Conservation (phyloP, 2,329 filamentous ascomycete species). For the Pseudogymnoascus sp. region DNA sequence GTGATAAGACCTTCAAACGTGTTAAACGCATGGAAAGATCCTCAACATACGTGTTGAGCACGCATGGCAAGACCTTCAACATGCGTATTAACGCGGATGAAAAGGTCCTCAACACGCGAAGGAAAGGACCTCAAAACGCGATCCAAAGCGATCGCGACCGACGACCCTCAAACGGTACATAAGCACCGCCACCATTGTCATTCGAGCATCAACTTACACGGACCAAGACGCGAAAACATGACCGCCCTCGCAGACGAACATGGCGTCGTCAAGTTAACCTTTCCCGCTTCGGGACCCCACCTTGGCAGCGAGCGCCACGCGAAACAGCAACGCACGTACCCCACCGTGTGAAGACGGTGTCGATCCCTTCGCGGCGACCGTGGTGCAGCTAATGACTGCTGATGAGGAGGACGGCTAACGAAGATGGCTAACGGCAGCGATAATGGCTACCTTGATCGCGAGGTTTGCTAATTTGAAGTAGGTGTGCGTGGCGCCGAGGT, state of each 20-base stretch:
- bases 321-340: background rate
- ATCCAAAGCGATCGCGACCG: background rate
- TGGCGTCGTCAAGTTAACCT: background rate
- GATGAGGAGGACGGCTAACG: background rate
- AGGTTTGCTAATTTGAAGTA: background rate
- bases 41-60: background rate
- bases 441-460: background rate
- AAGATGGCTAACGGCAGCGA: background rate
- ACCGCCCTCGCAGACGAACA: background rate
- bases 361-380: constrained; percentile 1
- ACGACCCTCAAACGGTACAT: background rate
- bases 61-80: background rate
- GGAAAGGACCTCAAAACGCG: background rate
- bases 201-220: background rate
- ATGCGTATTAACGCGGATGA: background rate
- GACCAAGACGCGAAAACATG: background rate
- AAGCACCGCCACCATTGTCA: background rate
- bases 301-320: background rate
- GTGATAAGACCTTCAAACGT: background rate
- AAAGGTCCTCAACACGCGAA: background rate
- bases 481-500: background rate
- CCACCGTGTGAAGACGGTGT: constrained; percentile 1
- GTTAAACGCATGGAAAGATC: background rate
- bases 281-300: background rate
- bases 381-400: background rate